A percentile compares a stretch with the other conserved stretches of the same genome.
These are phyloP conservation scores for Boletus pseudopeckii DNA, from an alignment of 768 basidiomycete genomes.

Conservation along the genomic window DNA sequence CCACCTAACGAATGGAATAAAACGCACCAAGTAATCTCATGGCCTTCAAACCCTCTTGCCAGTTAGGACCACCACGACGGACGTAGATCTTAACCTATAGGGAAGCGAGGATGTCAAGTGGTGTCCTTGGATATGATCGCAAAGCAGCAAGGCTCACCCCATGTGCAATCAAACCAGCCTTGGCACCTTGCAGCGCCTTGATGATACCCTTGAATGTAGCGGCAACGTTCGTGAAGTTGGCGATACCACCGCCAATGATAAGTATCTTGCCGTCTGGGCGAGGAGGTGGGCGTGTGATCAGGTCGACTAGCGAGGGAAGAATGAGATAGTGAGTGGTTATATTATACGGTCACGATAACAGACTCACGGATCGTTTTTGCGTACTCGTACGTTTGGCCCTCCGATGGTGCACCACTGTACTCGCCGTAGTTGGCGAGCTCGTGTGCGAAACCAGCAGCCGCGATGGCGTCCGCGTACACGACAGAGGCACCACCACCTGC, in stretches of 20 bases:
- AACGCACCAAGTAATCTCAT: slow-evolving; percentile 82
- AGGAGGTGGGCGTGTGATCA: slow-evolving; percentile 88
- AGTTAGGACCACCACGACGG: slow-evolving; percentile 98
- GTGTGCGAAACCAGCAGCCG: slow-evolving; percentile 91
- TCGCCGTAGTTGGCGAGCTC: slow-evolving; percentile 99
- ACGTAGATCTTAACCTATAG: slow-evolving; percentile 88
- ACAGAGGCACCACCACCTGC: slow-evolving; percentile 89
- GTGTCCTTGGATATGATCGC: neutral
- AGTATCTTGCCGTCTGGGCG: slow-evolving; percentile 91
- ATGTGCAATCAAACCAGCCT: slow-evolving; percentile 68
- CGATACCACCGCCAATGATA: slow-evolving; percentile 99
- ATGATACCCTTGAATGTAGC: slow-evolving; percentile 99
- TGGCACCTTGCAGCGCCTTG: slow-evolving; percentile 91
- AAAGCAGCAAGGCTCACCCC: slow-evolving; percentile 12
- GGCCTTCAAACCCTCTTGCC: slow-evolving; percentile 97
- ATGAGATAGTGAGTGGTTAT: neutral
- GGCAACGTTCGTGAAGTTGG: slow-evolving; percentile 99
- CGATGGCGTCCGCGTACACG: slow-evolving; percentile 72
- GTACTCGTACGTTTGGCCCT: slow-evolving; percentile 99
- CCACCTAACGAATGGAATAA: neutral
- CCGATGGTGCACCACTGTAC: slow-evolving; percentile 97
- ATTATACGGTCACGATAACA: neutral
- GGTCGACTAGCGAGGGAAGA: slow-evolving; percentile 56
- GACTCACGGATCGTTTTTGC: slow-evolving; percentile 92
- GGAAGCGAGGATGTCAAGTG: slow-evolving; percentile 34